These are phyloP conservation scores for Ceratobasidium sp. DNA, from an alignment of 1,284 basidiomycete genomes.

Conservation along the genomic window DNA sequence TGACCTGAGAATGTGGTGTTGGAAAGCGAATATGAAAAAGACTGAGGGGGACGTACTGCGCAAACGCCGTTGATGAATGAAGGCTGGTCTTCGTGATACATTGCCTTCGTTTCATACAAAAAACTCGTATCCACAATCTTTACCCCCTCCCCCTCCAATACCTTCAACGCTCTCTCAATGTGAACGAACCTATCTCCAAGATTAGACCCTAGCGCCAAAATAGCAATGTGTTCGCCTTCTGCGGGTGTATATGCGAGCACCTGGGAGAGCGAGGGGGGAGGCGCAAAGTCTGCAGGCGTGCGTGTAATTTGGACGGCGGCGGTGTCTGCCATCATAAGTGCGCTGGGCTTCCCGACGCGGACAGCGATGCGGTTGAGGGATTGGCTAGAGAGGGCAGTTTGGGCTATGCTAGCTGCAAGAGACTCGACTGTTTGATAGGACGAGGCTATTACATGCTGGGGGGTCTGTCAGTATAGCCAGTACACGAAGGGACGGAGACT, in stretches of 20 bases:
- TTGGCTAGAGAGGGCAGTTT: slow-evolving; percentile 56
- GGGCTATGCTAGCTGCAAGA: slow-evolving; percentile 73
- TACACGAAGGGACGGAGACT: slow-evolving; percentile 49
- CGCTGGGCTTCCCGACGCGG: slow-evolving; percentile 81
- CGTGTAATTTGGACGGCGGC: slow-evolving; percentile 74
- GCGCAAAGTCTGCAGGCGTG: slow-evolving; percentile 58
- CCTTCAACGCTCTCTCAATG: slow-evolving; percentile 79
- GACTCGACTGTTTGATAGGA: slow-evolving; percentile 82
- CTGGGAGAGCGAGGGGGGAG: slow-evolving; percentile 9
- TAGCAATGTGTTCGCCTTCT: slow-evolving; percentile 59
- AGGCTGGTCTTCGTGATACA: slow-evolving; percentile 95
- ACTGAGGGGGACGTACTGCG: slow-evolving; percentile 68
- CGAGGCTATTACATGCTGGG: slow-evolving; percentile 62
- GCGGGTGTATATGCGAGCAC: slow-evolving; percentile 24
- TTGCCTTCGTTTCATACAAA: slow-evolving; percentile 93
- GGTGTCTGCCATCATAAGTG: slow-evolving; percentile 76
- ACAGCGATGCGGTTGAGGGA: slow-evolving; percentile 64
- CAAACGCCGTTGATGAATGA: slow-evolving; percentile 93
- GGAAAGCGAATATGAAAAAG: slow-evolving; percentile 26
- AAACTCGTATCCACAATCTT: slow-evolving; percentile 85
- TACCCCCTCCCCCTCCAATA: slow-evolving; percentile 65
- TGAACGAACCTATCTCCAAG: slow-evolving; percentile 90
- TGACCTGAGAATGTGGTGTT: slow-evolving; percentile 64
- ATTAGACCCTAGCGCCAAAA: slow-evolving; percentile 91
- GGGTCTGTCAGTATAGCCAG: slow-evolving; percentile 16